Conservation (phyloP, 2,329 filamentous ascomycete species). For the Calonectria naviculata region DNA sequence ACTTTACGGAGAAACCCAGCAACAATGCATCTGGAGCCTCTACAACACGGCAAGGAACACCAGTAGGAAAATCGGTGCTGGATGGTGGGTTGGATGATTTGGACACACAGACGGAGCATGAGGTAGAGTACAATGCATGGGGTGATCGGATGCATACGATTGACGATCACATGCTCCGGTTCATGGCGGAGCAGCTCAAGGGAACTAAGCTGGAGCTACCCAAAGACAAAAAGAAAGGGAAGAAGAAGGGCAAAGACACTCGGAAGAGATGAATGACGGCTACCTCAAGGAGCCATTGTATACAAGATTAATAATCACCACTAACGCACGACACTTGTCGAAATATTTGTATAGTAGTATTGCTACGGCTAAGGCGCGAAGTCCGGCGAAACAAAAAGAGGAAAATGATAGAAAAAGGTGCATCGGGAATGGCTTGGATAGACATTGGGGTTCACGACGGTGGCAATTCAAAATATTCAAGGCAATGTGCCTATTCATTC, state of each 20-base stretch:
- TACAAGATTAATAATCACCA: slow-evolving; percentile 18
- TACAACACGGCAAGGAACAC: slow-evolving; percentile 63
- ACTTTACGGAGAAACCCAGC: slow-evolving; percentile 78
- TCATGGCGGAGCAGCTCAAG: slow-evolving; percentile 72
- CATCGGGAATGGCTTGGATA: slow-evolving; percentile 17
- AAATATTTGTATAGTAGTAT: slow-evolving; percentile 23
- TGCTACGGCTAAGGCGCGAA: slow-evolving; percentile 1
- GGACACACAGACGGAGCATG: slow-evolving; percentile 47
- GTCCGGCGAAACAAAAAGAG: slow-evolving; percentile 8
- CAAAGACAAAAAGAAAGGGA: slow-evolving; percentile 72
- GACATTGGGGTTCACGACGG: slow-evolving; percentile 11
- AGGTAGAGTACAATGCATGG: slow-evolving; percentile 68
- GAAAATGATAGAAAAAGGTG: slow-evolving; percentile 20
- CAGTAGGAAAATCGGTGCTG: slow-evolving; percentile 51
- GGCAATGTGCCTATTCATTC: slow-evolving; percentile 25
- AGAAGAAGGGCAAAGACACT: slow-evolving; percentile 68
- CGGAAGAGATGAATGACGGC: slow-evolving; percentile 54
- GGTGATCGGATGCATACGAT: slow-evolving; percentile 69
- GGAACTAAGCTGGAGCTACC: slow-evolving; percentile 71
- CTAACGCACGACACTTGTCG: slow-evolving; percentile 5
- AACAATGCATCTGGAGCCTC: slow-evolving; percentile 58
- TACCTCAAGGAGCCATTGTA: slow-evolving; percentile 20
- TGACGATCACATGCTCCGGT: slow-evolving; percentile 80
- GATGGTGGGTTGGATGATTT: slow-evolving; percentile 45
- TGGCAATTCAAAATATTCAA: slow-evolving; percentile 6